Conservation (phyloP, 805 yeast species). For the Candida germanica region DNA sequence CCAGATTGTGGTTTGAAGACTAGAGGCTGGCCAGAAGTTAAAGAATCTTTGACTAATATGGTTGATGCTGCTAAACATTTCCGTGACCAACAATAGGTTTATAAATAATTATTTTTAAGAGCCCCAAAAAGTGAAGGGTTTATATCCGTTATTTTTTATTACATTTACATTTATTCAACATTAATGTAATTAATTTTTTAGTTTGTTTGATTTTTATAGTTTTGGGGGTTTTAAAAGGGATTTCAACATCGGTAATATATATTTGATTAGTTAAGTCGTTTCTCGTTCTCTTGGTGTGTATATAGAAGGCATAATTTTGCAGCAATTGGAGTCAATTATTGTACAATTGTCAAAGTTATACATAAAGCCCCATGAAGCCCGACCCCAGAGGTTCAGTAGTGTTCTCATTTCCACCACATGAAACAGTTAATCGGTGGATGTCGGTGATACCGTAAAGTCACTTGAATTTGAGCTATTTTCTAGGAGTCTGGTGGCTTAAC, state of each 20-base stretch:
- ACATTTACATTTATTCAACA: conserved; percentile 47
- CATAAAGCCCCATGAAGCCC: no score
- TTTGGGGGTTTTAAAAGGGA: conserved; percentile 42
- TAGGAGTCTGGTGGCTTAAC: no score
- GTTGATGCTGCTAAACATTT: conserved; percentile 97
- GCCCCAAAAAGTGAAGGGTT: conserved; percentile 11
- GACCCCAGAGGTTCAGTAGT: no score
- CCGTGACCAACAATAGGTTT: conserved; percentile 45
- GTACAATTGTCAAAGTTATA: no score
- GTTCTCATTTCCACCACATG: no score
- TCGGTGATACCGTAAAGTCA: no score
- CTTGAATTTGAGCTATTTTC: no score
- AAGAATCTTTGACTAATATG: conserved; percentile 94
- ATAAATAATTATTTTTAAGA: conserved; percentile 9
- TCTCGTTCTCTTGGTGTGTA: neutral
- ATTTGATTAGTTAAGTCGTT: no score
- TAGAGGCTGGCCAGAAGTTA: conserved; percentile 99
- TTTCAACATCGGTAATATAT: conserved; percentile 45
- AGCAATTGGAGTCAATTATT: no score
- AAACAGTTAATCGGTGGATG: no score
- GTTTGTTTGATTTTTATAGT: conserved; percentile 11
- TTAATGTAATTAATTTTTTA: conserved; percentile 37
- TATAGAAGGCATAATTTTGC: no score
- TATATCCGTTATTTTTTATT: conserved; percentile 7
- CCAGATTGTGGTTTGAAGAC: conserved; percentile 99